Conservation (phyloP, 352 stramenopile species). For the Thalassiosira mediterranea region DNA sequence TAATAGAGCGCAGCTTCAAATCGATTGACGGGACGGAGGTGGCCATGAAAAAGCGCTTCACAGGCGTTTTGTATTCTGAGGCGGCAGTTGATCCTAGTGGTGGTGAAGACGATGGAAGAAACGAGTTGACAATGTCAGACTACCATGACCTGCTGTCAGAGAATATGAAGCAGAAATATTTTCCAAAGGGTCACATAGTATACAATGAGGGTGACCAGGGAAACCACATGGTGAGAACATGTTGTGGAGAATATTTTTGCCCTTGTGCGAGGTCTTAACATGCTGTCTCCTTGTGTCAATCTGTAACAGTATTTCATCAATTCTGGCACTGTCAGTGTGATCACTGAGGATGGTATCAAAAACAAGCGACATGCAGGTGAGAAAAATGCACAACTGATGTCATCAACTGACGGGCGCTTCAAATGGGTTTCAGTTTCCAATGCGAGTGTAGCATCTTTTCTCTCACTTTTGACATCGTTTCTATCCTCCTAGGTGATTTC, state of each 20-base stretch:
- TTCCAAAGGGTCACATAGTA: conserved; percentile 66
- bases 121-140: conserved; percentile 54
- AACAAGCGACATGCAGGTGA: conserved; percentile 43
- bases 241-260: no score
- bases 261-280: no score
- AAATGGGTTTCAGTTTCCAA: no score
- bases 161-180: conserved; percentile 76
- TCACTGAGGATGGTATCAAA: conserved; percentile 60
- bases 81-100: conserved; percentile 2
- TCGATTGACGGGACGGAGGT: conserved; percentile 38
- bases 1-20: conserved; percentile 54
- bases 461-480: no score
- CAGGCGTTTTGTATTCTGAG: conserved; percentile 14
- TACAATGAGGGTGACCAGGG: conserved; percentile 62
- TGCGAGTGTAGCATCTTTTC: no score
- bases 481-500: conserved; percentile 72
- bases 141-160: conserved; percentile 70
- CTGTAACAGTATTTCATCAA: conserved; percentile 83
- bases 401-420: no score
- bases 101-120: conserved; percentile 14
- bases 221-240: conserved; percentile 71
- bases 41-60: conserved; percentile 18
- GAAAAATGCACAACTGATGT: no score
- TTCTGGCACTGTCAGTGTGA: conserved; percentile 64
- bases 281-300: no score